Evolutionary conservation across 495 filamentous ascomycete species (phyloP), one percentile per base, ranked within the genome.

Genomic region (Aspergillus steynii): DNA sequence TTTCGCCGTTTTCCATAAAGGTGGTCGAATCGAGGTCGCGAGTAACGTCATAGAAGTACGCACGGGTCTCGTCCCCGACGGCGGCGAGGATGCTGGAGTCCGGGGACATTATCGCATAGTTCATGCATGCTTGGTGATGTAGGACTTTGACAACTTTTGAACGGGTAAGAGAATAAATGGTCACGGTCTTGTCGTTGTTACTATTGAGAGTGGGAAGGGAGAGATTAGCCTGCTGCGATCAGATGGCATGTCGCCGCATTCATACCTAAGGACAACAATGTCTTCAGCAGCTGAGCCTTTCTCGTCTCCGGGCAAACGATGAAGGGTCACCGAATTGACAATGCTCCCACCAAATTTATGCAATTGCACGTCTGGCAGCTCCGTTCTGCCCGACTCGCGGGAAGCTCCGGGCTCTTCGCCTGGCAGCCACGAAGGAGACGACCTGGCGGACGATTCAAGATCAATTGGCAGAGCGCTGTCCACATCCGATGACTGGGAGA

Each of bases 171-270:
- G 88, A 88, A 68, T 92, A 92, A 15, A 96, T 77, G 20, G 86
- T 86, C 31, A 98, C 88, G 1, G 90, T 91, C 68, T 86, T 87
- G 71, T 99, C 95, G 70, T 99, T 99, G 74, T 96, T 97, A 53
- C 85, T 88, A 60, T 56, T 52, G 59, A 27, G 56, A 29, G 7
- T 5, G 31, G 7, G 31, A 32, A 12, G 10, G 37, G 12, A 42
- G 20, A 14, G 4, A 58, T 70, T 57, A 68, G 65, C 32, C 47
- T 45, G 25, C 31, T 37, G 27, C 27, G n/a, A 15, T 27, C 3
- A 10, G 26, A 25, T n/a, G n/a, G 49, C 26, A 47, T 47, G 32
- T 49, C 57, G 15, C 9, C 20, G 9, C 2, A 10, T 15, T 55
- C 60, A 65, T 80, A 85, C 81, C 89, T 89, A 53, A 92, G 75